Base-by-base conservation (phyloP, 257 asterid genomes). In the Dorcoceras hygrometricum region DNA sequence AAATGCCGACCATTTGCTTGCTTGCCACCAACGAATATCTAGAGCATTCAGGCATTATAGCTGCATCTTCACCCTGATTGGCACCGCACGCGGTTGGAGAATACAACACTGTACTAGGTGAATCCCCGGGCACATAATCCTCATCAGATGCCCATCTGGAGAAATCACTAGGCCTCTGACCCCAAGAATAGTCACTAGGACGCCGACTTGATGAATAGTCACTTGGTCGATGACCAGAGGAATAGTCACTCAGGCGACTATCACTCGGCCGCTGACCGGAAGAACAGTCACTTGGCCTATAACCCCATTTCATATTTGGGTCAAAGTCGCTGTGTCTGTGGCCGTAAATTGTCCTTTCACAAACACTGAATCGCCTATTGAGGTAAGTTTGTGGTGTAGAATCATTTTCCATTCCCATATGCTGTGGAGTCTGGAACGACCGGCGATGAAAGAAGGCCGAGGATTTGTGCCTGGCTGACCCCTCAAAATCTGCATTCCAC, bases 1-100 rank as follows among this genome's bases (percentile, higher is more conserved):
- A 94, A 73, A 94, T 59, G 27, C 99, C 99, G 46, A 94, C 99
- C 99, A 94, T 94, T 81, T 94, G 98, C 82, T 94, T 94, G 59
- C 95, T 87, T n/a, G 96, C 87, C 22, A 90, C 96, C 54, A 90
- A 73, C 55, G 93, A 83, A 81, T 94, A 94, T 75, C 86, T 76
- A 16, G 95, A 82, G 23, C 76, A 81, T 22, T 86, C 86, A 3
- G 83, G 83, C 69, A 65, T 23, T 56, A 80, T 25, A 53, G 65
- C 59, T 1, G 77, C 77, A 32, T 89, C 94, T 8, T 89, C 96
- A 0, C 62, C 59, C 2, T 89, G 85, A 62, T 81, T 81, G 12
- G 85, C 85, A 39, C 71, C 68, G 60, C 75, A 76, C 2, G 95
- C 81, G 82, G 79, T 80, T 5, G 98, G 95, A 11, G 97, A 86